These are phyloP conservation scores for Serendipita sp. DNA, from an alignment of 1,284 basidiomycete species.

Conservation along the genomic window DNA sequence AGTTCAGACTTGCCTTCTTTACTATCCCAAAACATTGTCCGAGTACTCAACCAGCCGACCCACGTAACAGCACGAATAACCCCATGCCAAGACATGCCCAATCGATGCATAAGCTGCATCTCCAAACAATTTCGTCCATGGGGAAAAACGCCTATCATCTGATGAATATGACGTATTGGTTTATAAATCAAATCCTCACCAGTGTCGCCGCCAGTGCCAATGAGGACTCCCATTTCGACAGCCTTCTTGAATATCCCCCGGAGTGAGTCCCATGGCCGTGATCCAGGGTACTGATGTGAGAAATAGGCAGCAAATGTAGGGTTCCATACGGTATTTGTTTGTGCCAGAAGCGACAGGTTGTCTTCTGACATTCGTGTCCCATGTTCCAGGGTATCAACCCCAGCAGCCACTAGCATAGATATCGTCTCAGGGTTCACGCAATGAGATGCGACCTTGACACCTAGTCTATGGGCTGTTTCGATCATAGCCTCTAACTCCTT, in stretches of 20 bases:
- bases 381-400: slow-evolving; percentile 39
- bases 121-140: slow-evolving; percentile 50
- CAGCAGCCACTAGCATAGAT: slow-evolving; percentile 23
- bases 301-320: slow-evolving; percentile 46
- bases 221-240: slow-evolving; percentile 25
- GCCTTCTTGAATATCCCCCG: slow-evolving; percentile 31
- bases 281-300: slow-evolving; percentile 16
- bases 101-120: slow-evolving; percentile 42
- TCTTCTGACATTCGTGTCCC: slow-evolving; percentile 24
- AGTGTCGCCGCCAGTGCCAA: slow-evolving; percentile 51
- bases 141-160: slow-evolving; percentile 30
- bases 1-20: slow-evolving; percentile 23
- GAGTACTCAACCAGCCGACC: slow-evolving; percentile 43
- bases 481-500: slow-evolving; percentile 40
- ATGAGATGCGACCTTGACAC: slow-evolving; percentile 49
- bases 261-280: slow-evolving; percentile 27
- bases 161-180: neutral
- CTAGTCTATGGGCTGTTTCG: slow-evolving; percentile 34
- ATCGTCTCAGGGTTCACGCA: slow-evolving; percentile 29
- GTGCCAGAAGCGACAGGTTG: slow-evolving; percentile 18
- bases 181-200: slow-evolving; percentile 15
- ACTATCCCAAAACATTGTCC: slow-evolving; percentile 38
- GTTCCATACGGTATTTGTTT: slow-evolving; percentile 32
- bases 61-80: slow-evolving; percentile 48
- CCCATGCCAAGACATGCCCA: slow-evolving; percentile 38